Evolutionary conservation across 1,284 basidiomycete genomes (phyloP).

Genomic region (Xerocomus tenax): DNA sequence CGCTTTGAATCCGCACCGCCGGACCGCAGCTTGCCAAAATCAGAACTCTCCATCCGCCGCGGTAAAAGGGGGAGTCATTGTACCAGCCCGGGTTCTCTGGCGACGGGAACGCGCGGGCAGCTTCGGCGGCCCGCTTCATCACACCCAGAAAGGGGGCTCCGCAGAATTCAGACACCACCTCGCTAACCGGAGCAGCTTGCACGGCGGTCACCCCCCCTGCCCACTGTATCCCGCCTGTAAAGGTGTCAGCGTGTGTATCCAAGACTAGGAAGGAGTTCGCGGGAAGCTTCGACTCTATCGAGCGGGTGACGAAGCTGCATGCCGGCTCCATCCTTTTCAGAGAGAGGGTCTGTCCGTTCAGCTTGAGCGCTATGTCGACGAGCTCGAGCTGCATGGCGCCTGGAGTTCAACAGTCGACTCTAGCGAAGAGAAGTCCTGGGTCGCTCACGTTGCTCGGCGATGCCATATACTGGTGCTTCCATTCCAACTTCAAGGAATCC

Average conservation of each 20-base stretch:
- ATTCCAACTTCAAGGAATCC: neutral
- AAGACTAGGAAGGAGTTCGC: neutral
- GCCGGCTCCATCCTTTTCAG: neutral
- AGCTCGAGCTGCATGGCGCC: neutral
- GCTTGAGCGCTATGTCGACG: neutral
- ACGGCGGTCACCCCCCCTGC: neutral
- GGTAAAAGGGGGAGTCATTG: neutral
- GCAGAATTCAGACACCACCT: neutral
- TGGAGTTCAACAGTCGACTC: too few relatives aligned
- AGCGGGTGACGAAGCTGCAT: neutral
- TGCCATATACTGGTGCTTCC: neutral
- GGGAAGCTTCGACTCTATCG: neutral
- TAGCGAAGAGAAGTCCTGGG: too few relatives aligned
- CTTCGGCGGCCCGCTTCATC: neutral
- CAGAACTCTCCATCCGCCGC: slow-evolving; percentile 1
- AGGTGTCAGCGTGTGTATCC: neutral
- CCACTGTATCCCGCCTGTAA: neutral
- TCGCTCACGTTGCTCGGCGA: neutral
- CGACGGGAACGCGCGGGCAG: neutral
- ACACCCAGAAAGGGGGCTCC: neutral
- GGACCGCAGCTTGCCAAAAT: neutral
- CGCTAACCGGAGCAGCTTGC: fast-evolving
- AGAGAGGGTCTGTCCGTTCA: neutral
- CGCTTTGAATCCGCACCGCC: neutral
- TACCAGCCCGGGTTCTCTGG: neutral